These are phyloP conservation scores for Pythium aquatile DNA, from an alignment of 352 stramenopile genomes.

Conservation along the genomic window DNA sequence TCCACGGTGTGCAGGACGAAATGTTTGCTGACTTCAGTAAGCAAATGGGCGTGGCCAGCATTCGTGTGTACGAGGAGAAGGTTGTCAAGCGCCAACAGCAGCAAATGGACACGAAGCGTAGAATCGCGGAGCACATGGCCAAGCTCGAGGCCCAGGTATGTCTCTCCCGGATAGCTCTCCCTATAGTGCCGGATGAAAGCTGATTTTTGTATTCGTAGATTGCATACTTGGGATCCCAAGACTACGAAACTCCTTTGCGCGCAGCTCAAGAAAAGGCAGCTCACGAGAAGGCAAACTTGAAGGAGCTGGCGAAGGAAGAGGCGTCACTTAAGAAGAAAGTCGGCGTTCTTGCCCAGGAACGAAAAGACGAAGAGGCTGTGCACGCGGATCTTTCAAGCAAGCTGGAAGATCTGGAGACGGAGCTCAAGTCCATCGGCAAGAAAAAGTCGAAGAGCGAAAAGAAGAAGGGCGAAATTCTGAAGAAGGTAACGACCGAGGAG, in stretches of 20 bases:
- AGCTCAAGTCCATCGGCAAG: slow-evolving; percentile 59
- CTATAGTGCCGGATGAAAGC: background rate
- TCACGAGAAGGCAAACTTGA: slow-evolving; percentile 51
- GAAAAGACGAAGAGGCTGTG: slow-evolving; percentile 55
- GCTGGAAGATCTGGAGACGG: slow-evolving; percentile 55
- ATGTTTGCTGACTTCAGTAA: slow-evolving; percentile 85
- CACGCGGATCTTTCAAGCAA: slow-evolving; percentile 34
- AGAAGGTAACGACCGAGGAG: slow-evolving; percentile 88
- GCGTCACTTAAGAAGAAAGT: slow-evolving; percentile 42
- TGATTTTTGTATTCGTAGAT: slow-evolving; percentile 14
- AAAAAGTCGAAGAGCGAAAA: slow-evolving; percentile 67
- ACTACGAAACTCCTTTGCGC: slow-evolving; percentile 53
- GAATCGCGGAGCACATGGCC: slow-evolving; percentile 76
- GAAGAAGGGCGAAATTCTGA: slow-evolving; percentile 66
- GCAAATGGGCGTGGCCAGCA: slow-evolving; percentile 72
- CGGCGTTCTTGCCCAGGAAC: slow-evolving; percentile 65
- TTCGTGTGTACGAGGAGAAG: slow-evolving; percentile 92
- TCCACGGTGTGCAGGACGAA: slow-evolving; percentile 79
- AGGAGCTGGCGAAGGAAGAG: slow-evolving; percentile 57
- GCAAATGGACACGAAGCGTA: slow-evolving; percentile 63
- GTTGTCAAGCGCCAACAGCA: slow-evolving; percentile 86
- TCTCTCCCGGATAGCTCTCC: background rate
- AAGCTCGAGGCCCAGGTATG: slow-evolving; percentile 80
- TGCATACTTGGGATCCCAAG: slow-evolving; percentile 35
- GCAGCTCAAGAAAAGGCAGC: slow-evolving; percentile 42